Percentiles rank a stretch among this genome's conserved stretches.
Conservation (phyloP, 306 rosid genomes). For the Acmispon strigosus region DNA sequence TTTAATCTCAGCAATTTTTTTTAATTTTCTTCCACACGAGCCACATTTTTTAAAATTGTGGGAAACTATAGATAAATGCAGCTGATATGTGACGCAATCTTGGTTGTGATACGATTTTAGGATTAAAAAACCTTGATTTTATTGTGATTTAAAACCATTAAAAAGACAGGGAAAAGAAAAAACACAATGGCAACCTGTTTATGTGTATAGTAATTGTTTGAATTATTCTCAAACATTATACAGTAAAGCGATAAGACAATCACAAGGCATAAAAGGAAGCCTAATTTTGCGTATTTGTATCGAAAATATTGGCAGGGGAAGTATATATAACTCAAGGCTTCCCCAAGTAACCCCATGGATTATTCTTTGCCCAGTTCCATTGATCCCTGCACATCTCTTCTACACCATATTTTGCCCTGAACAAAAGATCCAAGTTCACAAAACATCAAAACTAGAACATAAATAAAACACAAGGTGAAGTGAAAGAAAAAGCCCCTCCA, state of each 20-base stretch:
- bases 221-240: neutral
- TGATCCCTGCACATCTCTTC: constrained; percentile 98
- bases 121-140: no score
- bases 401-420: constrained; percentile 50
- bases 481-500: neutral
- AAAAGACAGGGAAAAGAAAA: no score
- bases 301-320: neutral
- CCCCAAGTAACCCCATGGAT: constrained; percentile 72
- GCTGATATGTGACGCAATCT: no score
- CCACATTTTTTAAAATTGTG: no score
- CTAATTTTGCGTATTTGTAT: constrained; percentile 1
- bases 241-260: neutral
- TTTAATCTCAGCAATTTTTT: no score
- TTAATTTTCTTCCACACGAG: no score
- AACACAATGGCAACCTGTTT: no score
- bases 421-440: neutral
- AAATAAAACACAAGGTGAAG: neutral
- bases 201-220: no score
- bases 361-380: constrained; percentile 91
- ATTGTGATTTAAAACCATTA: no score
- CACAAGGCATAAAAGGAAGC: neutral
- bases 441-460: neutral
- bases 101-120: no score
- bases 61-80: no score
- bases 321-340: constrained; percentile 25